Evolutionary conservation across 1,284 basidiomycete species (phyloP).

Genomic region (Polyporus tsugae): DNA sequence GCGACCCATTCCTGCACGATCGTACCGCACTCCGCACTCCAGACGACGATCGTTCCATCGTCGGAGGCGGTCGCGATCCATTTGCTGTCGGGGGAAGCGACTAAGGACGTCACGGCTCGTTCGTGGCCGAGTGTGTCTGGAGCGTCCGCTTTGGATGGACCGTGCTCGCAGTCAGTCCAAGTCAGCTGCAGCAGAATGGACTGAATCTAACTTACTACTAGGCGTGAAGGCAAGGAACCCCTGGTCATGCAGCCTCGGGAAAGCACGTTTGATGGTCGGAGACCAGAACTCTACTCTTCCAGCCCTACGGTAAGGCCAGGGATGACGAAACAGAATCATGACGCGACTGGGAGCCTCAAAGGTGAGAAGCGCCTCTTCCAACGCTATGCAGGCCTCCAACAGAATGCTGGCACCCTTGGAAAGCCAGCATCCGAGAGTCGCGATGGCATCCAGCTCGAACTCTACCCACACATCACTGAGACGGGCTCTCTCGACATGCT

Average conservation of each 20-base stretch:
- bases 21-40: neutral
- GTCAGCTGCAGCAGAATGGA: neutral
- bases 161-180: neutral
- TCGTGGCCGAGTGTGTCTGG: neutral
- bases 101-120: neutral
- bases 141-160: neutral
- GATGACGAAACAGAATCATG: neutral
- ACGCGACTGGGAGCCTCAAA: neutral
- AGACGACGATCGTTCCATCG: neutral
- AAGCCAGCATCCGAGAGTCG: neutral
- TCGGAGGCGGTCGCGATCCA: neutral
- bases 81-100: neutral
- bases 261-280: neutral
- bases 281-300: neutral
- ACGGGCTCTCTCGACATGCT: neutral
- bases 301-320: neutral
- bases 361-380: neutral
- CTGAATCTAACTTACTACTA: neutral
- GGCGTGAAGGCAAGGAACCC: too few species aligned
- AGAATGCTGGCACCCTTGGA: neutral
- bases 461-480: neutral
- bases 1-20: neutral
- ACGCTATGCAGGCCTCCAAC: neutral
- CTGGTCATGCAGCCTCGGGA: neutral
- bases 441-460: neutral